These are phyloP conservation scores for Vanilla planifolia DNA, from an alignment of 106 monocot genomes.

Conservation along the genomic window DNA sequence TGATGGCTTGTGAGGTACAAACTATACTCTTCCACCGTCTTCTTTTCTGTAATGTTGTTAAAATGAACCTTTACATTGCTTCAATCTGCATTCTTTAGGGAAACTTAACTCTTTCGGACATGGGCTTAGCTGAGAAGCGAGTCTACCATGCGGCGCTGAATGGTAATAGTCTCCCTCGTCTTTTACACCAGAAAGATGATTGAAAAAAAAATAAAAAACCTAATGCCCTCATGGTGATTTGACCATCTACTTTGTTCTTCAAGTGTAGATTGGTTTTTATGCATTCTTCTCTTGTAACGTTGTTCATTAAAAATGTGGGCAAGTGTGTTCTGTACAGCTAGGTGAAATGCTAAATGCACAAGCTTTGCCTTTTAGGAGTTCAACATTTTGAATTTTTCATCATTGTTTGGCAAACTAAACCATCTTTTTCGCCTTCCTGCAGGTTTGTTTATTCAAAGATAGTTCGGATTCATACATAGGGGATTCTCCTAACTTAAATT, in stretches of 20 bases:
- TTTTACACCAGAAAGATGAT: constrained; percentile 74
- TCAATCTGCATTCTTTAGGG: constrained; percentile 29
- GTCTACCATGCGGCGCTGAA: constrained; percentile 67
- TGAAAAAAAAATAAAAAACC: constrained; percentile 26
- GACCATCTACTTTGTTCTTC: constrained; percentile 8
- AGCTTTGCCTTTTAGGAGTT: neutral
- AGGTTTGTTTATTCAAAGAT: constrained; percentile 37
- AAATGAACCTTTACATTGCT: no score
- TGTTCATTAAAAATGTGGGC: neutral
- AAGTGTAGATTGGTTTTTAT: neutral
- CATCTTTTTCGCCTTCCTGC: constrained; percentile 46
- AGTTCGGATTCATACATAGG: constrained; percentile 15
- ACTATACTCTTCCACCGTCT: neutral
- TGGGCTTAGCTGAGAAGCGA: constrained; percentile 69
- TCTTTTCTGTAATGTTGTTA: no score
- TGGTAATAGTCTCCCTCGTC: constrained; percentile 69
- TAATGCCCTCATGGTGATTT: constrained; percentile 14
- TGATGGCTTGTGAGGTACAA: constrained; percentile 83
- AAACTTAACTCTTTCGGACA: constrained; percentile 55
- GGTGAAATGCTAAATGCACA: neutral
- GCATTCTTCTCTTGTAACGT: constrained; percentile 20
- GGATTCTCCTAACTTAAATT: no score
- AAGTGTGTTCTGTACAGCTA: neutral
- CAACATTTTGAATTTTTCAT: constrained; percentile 6
- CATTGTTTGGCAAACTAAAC: constrained; percentile 13